A percentile compares a stretch with the other conserved stretches of the same genome.
Evolutionary conservation across 805 yeast genomes (phyloP).

Genomic region (Yamadazyma scolyti): DNA sequence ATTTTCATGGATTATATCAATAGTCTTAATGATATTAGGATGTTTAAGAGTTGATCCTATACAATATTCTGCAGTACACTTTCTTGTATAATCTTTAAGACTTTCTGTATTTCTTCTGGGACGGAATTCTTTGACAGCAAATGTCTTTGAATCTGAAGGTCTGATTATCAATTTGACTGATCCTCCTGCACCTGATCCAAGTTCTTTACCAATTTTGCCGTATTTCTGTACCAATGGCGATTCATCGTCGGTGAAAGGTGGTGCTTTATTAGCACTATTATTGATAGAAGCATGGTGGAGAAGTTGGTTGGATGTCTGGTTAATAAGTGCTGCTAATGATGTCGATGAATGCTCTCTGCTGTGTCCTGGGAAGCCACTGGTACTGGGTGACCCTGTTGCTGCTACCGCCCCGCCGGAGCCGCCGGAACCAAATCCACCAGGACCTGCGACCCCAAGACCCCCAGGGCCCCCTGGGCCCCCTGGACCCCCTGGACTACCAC

Average conservation of each 20-base stretch:
- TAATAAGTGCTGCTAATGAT: constrained; percentile 32
- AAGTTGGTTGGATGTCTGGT: constrained; percentile 34
- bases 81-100: constrained; percentile 82
- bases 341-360: constrained; percentile 33
- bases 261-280: constrained; percentile 14
- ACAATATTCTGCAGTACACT: constrained; percentile 91
- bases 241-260: constrained; percentile 30
- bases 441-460: not conserved
- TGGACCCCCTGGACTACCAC: not conserved
- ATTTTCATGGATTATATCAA: constrained; percentile 86
- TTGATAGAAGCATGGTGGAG: constrained; percentile 34
- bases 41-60: constrained; percentile 88
- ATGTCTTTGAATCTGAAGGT: constrained; percentile 61
- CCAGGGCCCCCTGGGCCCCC: not conserved
- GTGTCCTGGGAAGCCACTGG: too few species aligned
- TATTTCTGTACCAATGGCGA: constrained; percentile 72
- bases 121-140: constrained; percentile 92
- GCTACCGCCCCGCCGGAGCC: too few species aligned
- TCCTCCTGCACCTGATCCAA: constrained; percentile 97
- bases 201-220: constrained; percentile 75
- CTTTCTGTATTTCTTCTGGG: constrained; percentile 70
- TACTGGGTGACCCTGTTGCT: too few species aligned
- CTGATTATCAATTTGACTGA: constrained; percentile 73
- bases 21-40: constrained; percentile 85
- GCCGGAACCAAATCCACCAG: too few species aligned